phyloP scores from a whole-genome alignment of 2,329 filamentous ascomycete species.

The Cladophialophora yegresii region DNA sequence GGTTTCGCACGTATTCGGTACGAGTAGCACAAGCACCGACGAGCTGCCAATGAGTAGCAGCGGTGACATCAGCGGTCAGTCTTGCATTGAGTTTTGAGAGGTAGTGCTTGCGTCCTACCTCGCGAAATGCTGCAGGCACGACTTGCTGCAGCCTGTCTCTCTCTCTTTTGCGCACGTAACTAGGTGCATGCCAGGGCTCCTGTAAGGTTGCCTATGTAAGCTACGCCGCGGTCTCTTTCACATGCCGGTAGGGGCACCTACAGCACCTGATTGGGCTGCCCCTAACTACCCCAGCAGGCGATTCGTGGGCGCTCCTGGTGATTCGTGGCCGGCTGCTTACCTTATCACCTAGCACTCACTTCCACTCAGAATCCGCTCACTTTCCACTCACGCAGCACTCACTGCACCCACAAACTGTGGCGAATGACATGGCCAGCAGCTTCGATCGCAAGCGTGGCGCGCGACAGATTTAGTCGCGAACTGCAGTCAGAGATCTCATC shows the following conservation, averaged over 20 bases:
- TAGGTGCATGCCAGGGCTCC: neutral
- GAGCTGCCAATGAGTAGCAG: neutral
- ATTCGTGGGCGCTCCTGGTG: neutral
- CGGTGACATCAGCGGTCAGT: neutral
- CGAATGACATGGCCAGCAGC: neutral
- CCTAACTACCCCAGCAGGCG: too few species aligned
- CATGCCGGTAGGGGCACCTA: neutral
- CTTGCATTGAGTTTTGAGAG: neutral
- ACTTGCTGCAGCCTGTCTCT: neutral
- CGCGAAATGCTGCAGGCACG: neutral
- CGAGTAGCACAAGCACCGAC: neutral
- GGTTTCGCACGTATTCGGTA: neutral
- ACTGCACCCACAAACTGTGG: neutral
- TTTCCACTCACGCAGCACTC: neutral
- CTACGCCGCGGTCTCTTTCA: neutral
- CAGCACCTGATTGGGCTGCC: too few species aligned
- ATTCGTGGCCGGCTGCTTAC: neutral
- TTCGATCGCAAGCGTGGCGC: neutral
- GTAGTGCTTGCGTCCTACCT: neutral
- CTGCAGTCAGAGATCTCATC: slow-evolving; percentile 7
- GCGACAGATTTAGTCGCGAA: slow-evolving; percentile 11
- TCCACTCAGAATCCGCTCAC: too few species aligned
- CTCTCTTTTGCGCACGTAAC: neutral
- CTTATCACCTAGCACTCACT: neutral
- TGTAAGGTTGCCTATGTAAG: neutral